Evolutionary conservation across 164 flowering plant species (phyloP), one percentile per base, ranked within the genome.

Genomic region (Vitis cinerea): DNA sequence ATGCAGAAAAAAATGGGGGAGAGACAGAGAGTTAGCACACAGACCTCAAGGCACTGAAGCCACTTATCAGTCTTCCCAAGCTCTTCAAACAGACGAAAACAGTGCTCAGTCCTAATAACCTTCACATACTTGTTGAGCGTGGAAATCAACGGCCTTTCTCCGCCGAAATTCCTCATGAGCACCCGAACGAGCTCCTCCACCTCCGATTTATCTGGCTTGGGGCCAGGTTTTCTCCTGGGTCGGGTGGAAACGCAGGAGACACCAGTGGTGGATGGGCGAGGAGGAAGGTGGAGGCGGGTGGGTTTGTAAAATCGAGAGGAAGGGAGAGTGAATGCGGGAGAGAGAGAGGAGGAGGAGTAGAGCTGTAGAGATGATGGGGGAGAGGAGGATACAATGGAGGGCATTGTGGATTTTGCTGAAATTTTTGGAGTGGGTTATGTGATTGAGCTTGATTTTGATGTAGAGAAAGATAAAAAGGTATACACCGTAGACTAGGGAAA

Each of bases 31-130:
- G 29, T 2, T 6, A 51, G 8, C 4, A 57, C 19, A 16, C 78
- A 9, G 70, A 95, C 99, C 96, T 95, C 98, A 66, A 95, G 92
- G 77, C 99, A 95, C 55, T 87, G 96, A 69, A 88, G 93, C 99
- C 98, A 95, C 61, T 73, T 82, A 57, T 88, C 98, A 60, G 61
- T 57, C 87, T 79, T 91, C 10, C 97, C 99, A 30, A 95, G 92
- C 75, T 91, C 97, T 79, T 95, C 99, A 78, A 95, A 95, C 19
- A 95, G 83, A 60, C 88, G 73, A 69, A 95, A 95, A 73, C 99
- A 95, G 61, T 95, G 98, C 63, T 95, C 88, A 65, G 87, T 87
- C 59, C 99, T 83, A 47, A 92, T 67, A 37, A 88, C 47, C 80
- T 73, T 86, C 3, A 84, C 99, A 72, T 88, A 86, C 81, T 87